Evolutionary conservation across 768 basidiomycete genomes (phyloP), one percentile per base, ranked within the genome.

Genomic region (Podaxis carcinomalis): DNA sequence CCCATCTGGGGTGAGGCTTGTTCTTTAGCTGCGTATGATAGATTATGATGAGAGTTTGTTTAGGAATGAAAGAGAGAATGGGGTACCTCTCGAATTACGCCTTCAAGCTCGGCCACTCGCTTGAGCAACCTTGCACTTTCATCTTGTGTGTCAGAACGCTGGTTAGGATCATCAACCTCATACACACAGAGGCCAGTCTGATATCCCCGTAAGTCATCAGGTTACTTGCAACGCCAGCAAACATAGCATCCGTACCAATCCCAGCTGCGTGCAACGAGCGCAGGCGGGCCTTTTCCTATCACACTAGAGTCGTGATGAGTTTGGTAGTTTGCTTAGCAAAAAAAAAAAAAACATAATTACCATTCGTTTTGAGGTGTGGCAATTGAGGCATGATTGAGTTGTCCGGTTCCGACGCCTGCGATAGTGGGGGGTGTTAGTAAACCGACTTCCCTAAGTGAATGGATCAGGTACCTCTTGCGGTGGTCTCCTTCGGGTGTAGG

Each of bases 101-200:
- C 87, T 72, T 93, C 91, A 0, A 93, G 80, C 67, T 93, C 91
- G 27, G 90, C 90, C 23, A 93, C 87, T 50, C 91, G 83, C 62
- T 84, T 83, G 56, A 89, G 80, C 21, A 93, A 78, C 39, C 86
- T 80, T 36, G 83, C 79, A 47, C 79, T 79, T 69, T 92, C 90
- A 60, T 88, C 87, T 62, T 83, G 81, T 9, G 72, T 67, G 53
- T 80, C 79, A 11, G 73, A 75, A 67, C 83, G 78, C 70, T 85
- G 82, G 62, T 72, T 83, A 25, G 87, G 87, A 66, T 90, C 89
- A 66, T 92, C 90, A 5, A 92, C 84, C 70, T 93, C 90, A 66
- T 93, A 93, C 9, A 92, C 87, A 68, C 91, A 93, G 3, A 91
- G 77, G 1, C 90, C 90, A 51, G 89, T 92, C 89, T 90, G 64